Evolutionary conservation across 2,329 filamentous ascomycete genomes (phyloP), one percentile per base, ranked within the genome.

Genomic region (Pleoardoris graminearum): DNA sequence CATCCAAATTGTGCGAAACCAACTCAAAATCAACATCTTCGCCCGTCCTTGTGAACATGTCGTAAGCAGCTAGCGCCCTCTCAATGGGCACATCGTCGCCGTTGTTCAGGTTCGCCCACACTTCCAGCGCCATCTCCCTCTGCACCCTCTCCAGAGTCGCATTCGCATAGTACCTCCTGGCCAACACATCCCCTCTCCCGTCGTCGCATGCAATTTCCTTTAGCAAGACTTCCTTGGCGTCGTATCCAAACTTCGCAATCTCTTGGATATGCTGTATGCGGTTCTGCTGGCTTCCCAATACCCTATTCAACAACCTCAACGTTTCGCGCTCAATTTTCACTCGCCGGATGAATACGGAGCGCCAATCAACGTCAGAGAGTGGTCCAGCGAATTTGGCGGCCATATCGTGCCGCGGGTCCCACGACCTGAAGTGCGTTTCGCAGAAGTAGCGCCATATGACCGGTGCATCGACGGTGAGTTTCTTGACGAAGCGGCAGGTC

Each of bases 391-490:
- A 61, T 51, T 70, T 75, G 63, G 48, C 57, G 7, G 57, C 46
- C 19, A 75, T 66, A 50, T 66, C 48, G 55, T 73, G 72, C 48
- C 60, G 63, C 23, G 80, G 72, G 54, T 88, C 81, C 94, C 94
- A 99, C 73, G 86, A 90, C 50, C 74, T 80, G 76, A 91, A 97
- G 50, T 79, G 77, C 30, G 75, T 74, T 49, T 76, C 73, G 72
- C 94, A 97, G 69, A 93, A 84, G 63, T 83, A 75, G 57, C 85
- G 86, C 93, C 94, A 97, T 48, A 97, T 79, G 22, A 92, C 76
- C 7, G 87, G 85, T 53, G 90, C 87, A 61, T 86, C 85, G 33
- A 85, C 82, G 21, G 86, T 83, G 50, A 95, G 77, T 42, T 79
- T 77, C 62, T 84, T 77, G 62, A 93, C 81, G 53, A 85, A 84